Evolutionary conservation across 140 eudicot genomes (phyloP), one percentile per base, ranked within the genome.

Genomic region (Senecio squalidus): DNA sequence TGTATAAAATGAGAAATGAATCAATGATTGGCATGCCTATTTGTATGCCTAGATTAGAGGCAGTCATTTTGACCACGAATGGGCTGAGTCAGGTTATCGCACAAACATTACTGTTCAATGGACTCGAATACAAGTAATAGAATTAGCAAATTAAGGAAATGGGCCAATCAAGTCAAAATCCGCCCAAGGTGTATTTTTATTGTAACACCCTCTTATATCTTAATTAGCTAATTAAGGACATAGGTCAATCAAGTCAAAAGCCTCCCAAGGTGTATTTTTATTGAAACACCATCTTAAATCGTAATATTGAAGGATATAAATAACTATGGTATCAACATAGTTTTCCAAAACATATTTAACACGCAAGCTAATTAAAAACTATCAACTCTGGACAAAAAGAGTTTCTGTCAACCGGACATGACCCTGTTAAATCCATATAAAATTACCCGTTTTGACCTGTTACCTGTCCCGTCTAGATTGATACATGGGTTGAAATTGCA

Each of bases 41-140:
- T n/a, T n/a, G n/a, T n/a, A n/a, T n/a, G n/a, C 67, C 27, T 16
- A 43, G 13, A 60, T 28, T 6, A 45, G 36, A 43, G 31, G 40
- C 43, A 54, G 25, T 25, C 40, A 13, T 6, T 43, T 60, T 60
- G 40, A 41, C 17, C 40, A 58, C 39, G 25, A 58, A 39, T n/a
- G 6, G 31, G 43, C 18, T 17, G 18, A 30, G 3, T 55, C 14
- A 54, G 43, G 24, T 54, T 30, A 54, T 54, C 25, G 3, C 15
- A 9, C 29, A n/a, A 6, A n/a, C 33, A 16, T 18, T 16, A 33
- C n/a, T n/a, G 51, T 14, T 39, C 64, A 36, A 8, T 24, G 5
- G 52, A 25, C 36, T 23, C 15, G 23, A 33, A 10, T 23, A 2
- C 5, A 9, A 9, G 24, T 9, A 40, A 40, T 25, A 44, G 15